These are phyloP conservation scores for Kodamaea jinghongensis DNA, from an alignment of 805 yeast genomes.

Conservation along the genomic window DNA sequence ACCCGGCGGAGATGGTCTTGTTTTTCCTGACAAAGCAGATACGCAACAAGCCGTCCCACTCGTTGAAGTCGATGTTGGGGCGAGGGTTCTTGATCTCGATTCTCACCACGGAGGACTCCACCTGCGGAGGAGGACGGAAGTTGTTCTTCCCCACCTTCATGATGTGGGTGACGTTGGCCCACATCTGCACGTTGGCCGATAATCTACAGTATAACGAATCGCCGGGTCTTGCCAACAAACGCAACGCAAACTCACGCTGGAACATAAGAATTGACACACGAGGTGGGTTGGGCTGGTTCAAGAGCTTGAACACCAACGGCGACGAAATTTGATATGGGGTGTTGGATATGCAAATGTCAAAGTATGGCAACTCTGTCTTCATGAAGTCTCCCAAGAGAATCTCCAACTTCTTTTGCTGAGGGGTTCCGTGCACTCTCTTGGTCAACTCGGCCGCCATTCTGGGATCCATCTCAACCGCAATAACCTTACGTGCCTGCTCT, in stretches of 20 bases:
- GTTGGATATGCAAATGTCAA: slow-evolving; percentile 93
- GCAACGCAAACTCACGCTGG: slow-evolving; percentile 94
- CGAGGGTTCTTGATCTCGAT: slow-evolving; percentile 89
- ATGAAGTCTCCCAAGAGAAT: slow-evolving; percentile 93
- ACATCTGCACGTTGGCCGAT: slow-evolving; percentile 97
- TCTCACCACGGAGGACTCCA: slow-evolving; percentile 93
- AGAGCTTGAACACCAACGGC: slow-evolving; percentile 88
- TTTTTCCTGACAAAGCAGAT: slow-evolving; percentile 92
- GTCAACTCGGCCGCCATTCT: slow-evolving; percentile 99
- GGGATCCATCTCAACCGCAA: slow-evolving; percentile 99
- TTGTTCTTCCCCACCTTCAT: slow-evolving; percentile 98
- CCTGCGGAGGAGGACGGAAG: slow-evolving; percentile 98
- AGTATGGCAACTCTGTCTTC: slow-evolving; percentile 91
- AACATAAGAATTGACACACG: slow-evolving; percentile 94
- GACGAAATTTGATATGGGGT: slow-evolving; percentile 98
- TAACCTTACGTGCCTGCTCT: slow-evolving; percentile 90
- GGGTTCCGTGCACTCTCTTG: slow-evolving; percentile 96
- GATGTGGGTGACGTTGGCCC: slow-evolving; percentile 98
- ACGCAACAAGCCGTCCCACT: slow-evolving; percentile 95
- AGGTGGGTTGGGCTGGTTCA: slow-evolving; percentile 91
- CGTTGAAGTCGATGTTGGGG: slow-evolving; percentile 90
- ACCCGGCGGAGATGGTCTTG: slow-evolving; percentile 89
- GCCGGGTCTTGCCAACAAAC: slow-evolving; percentile 95
- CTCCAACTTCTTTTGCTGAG: slow-evolving; percentile 86
- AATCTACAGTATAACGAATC: slow-evolving; percentile 88